Conservation (phyloP, 495 filamentous ascomycete genomes). For the Jackrogersella multiformis region DNA sequence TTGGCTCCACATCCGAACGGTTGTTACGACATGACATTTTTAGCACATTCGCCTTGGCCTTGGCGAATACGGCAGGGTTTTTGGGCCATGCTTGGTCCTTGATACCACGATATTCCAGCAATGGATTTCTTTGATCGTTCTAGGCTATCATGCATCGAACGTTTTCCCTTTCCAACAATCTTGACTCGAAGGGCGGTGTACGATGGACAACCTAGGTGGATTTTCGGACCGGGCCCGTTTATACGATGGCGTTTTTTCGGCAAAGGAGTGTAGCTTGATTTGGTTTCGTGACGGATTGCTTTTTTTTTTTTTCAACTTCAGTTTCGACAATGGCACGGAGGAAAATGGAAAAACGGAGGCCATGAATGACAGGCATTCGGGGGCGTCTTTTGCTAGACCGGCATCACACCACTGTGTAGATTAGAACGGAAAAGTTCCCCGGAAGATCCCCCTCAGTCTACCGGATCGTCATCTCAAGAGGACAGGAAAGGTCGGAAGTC, state of each 20-base stretch:
- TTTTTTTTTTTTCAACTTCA: conserved; percentile 21
- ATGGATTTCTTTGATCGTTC: conserved; percentile 11
- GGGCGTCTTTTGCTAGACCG: conserved; percentile 25
- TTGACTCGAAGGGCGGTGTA: conserved; percentile 9
- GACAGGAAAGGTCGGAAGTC: conserved; percentile 28
- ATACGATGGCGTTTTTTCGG: conserved; percentile 21
- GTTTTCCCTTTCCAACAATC: not conserved
- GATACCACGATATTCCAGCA: conserved; percentile 13
- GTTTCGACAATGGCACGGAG: conserved; percentile 21
- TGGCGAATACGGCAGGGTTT: conserved; percentile 13
- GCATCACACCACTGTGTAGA: conserved; percentile 28
- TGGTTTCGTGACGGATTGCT: conserved; percentile 9
- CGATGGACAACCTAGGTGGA: conserved; percentile 6
- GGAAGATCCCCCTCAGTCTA: conserved; percentile 24
- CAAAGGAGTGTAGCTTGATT: conserved; percentile 1
- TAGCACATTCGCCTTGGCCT: conserved; percentile 16
- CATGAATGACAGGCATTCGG: conserved; percentile 24
- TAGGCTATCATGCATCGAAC: conserved; percentile 6
- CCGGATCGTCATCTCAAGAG: conserved; percentile 33
- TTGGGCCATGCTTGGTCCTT: conserved; percentile 24
- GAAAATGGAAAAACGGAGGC: conserved; percentile 29
- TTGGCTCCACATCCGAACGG: conserved; percentile 12
- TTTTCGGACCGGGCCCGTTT: conserved; percentile 16
- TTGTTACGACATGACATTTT: conserved; percentile 14
- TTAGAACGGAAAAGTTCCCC: conserved; percentile 34